Evolutionary conservation across 2,329 filamentous ascomycete species (phyloP).

Genomic region (Achaetomium macrosporum): DNA sequence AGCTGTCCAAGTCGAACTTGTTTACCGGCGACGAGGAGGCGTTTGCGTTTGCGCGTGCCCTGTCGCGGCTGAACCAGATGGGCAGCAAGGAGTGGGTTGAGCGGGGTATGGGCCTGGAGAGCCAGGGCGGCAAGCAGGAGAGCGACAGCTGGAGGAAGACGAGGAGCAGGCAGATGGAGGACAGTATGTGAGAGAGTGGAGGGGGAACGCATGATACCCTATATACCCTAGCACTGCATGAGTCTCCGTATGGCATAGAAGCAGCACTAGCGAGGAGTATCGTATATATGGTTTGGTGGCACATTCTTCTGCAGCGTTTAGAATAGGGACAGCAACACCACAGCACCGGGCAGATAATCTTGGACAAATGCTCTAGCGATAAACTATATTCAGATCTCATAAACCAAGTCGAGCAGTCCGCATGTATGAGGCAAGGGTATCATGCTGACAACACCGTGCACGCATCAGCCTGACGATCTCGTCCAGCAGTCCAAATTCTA

Average conservation of each 20-base stretch:
- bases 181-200: constrained; percentile 46
- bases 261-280: not conserved
- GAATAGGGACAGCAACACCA: not conserved
- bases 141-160: constrained; percentile 60
- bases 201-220: not conserved
- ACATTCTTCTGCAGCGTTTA: not conserved
- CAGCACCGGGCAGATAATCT: not conserved
- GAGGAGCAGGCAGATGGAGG: constrained; percentile 62
- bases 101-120: constrained; percentile 63
- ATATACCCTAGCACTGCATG: constrained; percentile 3
- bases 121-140: constrained; percentile 58
- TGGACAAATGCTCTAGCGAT: too few relatives aligned
- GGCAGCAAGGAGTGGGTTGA: constrained; percentile 93
- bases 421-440: too few relatives aligned
- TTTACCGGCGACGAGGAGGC: constrained; percentile 95
- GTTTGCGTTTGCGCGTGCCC: constrained; percentile 87
- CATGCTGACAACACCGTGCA: too few relatives aligned
- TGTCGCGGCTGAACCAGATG: constrained; percentile 86
- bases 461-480: too few relatives aligned
- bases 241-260: not conserved
- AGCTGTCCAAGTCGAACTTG: constrained; percentile 77
- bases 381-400: too few relatives aligned
- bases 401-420: too few relatives aligned
- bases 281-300: not conserved
- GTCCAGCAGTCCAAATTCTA: not conserved